Conservation (phyloP, 352 stramenopile genomes). For the Globisporangium irregulare region DNA sequence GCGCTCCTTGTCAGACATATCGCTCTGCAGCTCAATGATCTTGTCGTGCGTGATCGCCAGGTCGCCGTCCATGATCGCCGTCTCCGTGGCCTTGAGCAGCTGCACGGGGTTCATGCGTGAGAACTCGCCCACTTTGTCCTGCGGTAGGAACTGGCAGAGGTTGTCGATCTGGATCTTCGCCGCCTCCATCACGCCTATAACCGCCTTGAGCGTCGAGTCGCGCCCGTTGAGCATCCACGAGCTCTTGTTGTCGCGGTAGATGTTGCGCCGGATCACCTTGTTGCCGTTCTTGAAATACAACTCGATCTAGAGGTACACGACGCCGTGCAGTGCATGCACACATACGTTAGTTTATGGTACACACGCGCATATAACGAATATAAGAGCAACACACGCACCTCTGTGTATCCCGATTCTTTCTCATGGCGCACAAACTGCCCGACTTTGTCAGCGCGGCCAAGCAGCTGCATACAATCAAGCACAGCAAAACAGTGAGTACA, state of each 20-base stretch:
- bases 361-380: neutral
- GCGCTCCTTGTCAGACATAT: conserved; percentile 67
- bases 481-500: neutral
- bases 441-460: conserved; percentile 94
- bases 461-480: conserved; percentile 35
- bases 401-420: conserved; percentile 81
- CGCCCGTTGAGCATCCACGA: conserved; percentile 77
- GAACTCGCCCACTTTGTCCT: conserved; percentile 94
- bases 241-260: conserved; percentile 90
- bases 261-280: conserved; percentile 87
- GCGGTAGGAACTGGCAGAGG: conserved; percentile 97
- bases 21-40: conserved; percentile 73
- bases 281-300: conserved; percentile 82
- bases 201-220: conserved; percentile 64
- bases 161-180: conserved; percentile 98
- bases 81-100: conserved; percentile 79
- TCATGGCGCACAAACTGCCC: conserved; percentile 89
- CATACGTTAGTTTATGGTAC: neutral
- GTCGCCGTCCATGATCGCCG: conserved; percentile 69
- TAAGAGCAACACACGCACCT: conserved; percentile 24
- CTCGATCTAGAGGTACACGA: conserved; percentile 89
- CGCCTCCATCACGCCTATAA: conserved; percentile 75
- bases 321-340: neutral
- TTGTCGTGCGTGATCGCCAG: conserved; percentile 69
- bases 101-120: conserved; percentile 81